Conservation (phyloP, 176 grass and related monocot species). For the Cenchrus americanus region DNA sequence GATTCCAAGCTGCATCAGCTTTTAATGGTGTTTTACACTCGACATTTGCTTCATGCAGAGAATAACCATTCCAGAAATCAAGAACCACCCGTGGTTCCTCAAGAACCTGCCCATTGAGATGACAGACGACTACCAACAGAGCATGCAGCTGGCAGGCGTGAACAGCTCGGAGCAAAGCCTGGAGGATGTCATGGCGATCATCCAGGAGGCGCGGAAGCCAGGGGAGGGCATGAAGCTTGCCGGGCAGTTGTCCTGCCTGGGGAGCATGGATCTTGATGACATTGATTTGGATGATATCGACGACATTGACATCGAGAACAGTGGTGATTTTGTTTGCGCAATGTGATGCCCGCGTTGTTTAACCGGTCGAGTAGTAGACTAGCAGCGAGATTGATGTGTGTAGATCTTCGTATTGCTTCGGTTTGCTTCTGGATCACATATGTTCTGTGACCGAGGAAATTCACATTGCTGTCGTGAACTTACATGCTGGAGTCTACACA, state of each 20-base stretch:
- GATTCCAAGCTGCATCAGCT: background rate
- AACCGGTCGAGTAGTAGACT: background rate
- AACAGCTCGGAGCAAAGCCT: conserved; percentile 57
- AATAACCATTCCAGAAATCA: conserved; percentile 86
- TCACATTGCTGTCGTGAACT: conserved; percentile 17
- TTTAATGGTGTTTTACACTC: background rate
- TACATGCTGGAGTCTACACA: background rate
- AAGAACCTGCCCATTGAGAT: conserved; percentile 85
- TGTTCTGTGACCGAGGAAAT: background rate
- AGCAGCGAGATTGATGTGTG: conserved; percentile 18
- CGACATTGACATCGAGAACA: conserved; percentile 75
- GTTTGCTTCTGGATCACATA: conserved; percentile 1
- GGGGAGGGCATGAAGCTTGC: conserved; percentile 38
- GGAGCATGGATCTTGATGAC: conserved; percentile 86
- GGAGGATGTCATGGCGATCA: conserved; percentile 73
- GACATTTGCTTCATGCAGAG: conserved; percentile 47
- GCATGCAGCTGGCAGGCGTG: conserved; percentile 41
- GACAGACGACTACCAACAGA: conserved; percentile 63
- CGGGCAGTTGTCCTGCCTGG: conserved; percentile 48
- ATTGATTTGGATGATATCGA: conserved; percentile 72
- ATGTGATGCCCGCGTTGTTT: conserved; percentile 39
- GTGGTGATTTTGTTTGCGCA: conserved; percentile 73
- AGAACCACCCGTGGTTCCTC: conserved; percentile 85
- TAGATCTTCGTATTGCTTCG: conserved; percentile 19
- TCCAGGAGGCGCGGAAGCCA: conserved; percentile 72